Evolutionary conservation across 805 yeast species (phyloP), one percentile per base, ranked within the genome.

Genomic region (Diddensiella transvaalensis): DNA sequence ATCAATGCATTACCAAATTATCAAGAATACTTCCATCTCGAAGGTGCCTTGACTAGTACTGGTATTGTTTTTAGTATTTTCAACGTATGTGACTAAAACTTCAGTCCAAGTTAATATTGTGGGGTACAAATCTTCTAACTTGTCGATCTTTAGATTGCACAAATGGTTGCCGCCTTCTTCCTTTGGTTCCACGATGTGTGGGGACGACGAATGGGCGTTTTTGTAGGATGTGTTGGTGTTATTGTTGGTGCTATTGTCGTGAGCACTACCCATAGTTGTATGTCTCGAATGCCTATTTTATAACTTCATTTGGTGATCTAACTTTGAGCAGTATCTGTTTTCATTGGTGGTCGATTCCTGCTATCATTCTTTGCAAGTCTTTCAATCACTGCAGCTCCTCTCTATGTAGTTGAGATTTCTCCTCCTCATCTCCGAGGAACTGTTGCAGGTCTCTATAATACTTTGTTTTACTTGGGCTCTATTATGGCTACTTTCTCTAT

Each of bases 281-380:
- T 8, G 32, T 26, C 32, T 8, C 13, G 32, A n/a, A n/a, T n/a
- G n/a, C n/a, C n/a, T 22, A 71, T 79, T 49, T 54, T 82, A 33
- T 82, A 82, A 61, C 46, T 85, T 43, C 19, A 39, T 22, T 32
- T 11, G 2, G 24, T 23, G 8, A 26, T 26, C 32, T 26, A 26
- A 26, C n/a, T n/a, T n/a, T 26, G 13, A 26, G 8, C 8, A 26
- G 23, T 42, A 24, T 19, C 37, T n/a, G 51, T 37, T 3, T 47
- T 51, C 29, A 48, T 53, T 40, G 55, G 47, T 15, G 57, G 57
- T 8, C 35, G 57, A 18, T 53, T 51, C 36, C 33, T 53, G 32
- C 43, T 53, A 13, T 50, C 55, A 2, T 53, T 51, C 42, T 49
- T 49, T 42, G 38, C 46, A 5, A 40, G 45, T 11, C 23, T 53